Base-by-base conservation (phyloP, 495 filamentous ascomycete species). In the Podospora anserina region DNA sequence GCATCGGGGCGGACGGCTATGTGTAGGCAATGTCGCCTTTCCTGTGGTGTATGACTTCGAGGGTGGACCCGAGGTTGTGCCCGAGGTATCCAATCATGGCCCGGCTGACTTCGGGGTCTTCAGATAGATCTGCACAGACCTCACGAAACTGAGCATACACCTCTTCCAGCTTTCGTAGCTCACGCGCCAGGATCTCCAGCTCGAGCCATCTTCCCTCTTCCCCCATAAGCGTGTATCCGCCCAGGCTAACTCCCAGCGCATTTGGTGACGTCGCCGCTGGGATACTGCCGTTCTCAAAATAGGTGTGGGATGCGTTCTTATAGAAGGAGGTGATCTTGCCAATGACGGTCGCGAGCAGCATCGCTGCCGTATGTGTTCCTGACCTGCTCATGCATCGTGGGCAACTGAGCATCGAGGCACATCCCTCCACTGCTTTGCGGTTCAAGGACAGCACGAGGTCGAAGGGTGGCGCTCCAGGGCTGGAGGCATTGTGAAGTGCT, bases 261-360 rank as follows among this genome's bases (percentile, higher is more conserved):
- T 58, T 69, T 5, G 71, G 73, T 27, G 71, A 76, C 11, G 73
- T 49, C 4, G 69, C 56, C 65, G 67, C 77, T 18, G 69, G 69
- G 18, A 76, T 69, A 19, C 39, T 53, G 28, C 70, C 70, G n/a
- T 67, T 64, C 62, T 79, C 74, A 68, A 81, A 77, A 63, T 80
- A 77, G 6, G 72, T 68, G 59, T 80, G 76, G 28, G 76, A 80
- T 11, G 82, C 82, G 18, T 76, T 77, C 30, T 76, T 79, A 67
- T 84, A 84, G 57, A 82, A 78, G 2, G 78, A 80, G 28, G 82
- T 82, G 59, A 84, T 80, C 69, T 83, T 82, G 26, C 78, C 76
- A 15, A 85, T 79, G 19, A 84, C 77, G 2, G 81, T 83, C 1
- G 76, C 80, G 18, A 84, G 75, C 9, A 85, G 75, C 83, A 84